Evolutionary conservation across 2,329 filamentous ascomycete species (phyloP).

Genomic region (Xylariaceae sp.): DNA sequence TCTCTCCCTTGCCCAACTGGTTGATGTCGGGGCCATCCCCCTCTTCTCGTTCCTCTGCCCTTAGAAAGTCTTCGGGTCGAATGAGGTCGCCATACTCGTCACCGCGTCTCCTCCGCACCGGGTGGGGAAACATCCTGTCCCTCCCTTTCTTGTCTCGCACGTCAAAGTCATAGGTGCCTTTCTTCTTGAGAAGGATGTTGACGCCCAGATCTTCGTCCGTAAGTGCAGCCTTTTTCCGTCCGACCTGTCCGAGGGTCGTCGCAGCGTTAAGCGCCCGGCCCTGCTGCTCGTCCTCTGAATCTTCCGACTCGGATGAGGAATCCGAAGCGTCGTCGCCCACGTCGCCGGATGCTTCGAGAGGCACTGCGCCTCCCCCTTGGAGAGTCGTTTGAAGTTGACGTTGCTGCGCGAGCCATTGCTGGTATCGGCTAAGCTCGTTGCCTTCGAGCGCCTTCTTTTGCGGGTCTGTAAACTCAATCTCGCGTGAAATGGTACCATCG

Average conservation of each 20-base stretch:
- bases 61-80: slow-evolving; percentile 85
- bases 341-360: slow-evolving; percentile 64
- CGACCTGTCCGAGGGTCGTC: slow-evolving; percentile 75
- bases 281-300: slow-evolving; percentile 84
- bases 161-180: slow-evolving; percentile 89
- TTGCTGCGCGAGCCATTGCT: slow-evolving; percentile 87
- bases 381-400: slow-evolving; percentile 79
- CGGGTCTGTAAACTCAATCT: slow-evolving; percentile 56
- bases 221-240: slow-evolving; percentile 77
- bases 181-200: slow-evolving; percentile 82
- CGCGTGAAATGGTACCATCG: slow-evolving; percentile 53
- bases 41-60: slow-evolving; percentile 83
- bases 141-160: slow-evolving; percentile 85
- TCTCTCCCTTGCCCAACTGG: slow-evolving; percentile 43
- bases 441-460: slow-evolving; percentile 63
- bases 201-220: slow-evolving; percentile 89
- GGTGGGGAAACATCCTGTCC: slow-evolving; percentile 86
- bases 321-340: slow-evolving; percentile 80
- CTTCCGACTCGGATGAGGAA: slow-evolving; percentile 79
- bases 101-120: slow-evolving; percentile 68
- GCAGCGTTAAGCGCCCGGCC: slow-evolving; percentile 88
- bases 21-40: slow-evolving; percentile 60
- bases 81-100: slow-evolving; percentile 96
- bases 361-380: slow-evolving; percentile 61
- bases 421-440: slow-evolving; percentile 74